Evolutionary conservation across 169 alveolate genomes (phyloP).

Genomic region (Blepharisma undulans): DNA sequence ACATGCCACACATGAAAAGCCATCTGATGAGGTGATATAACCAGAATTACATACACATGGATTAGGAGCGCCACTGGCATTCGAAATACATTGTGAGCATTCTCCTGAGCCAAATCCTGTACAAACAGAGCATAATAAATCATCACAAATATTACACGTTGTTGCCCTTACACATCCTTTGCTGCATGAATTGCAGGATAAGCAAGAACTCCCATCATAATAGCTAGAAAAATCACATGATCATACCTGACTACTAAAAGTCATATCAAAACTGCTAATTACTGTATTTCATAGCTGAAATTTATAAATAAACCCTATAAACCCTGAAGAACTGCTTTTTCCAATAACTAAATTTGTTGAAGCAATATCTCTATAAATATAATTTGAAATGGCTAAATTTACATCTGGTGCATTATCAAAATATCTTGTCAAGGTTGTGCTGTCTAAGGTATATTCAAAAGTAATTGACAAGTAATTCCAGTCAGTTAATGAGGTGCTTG

Average conservation of each 20-base stretch:
- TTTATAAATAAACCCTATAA: neutral
- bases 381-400: neutral
- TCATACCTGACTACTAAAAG: neutral
- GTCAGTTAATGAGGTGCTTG: neutral
- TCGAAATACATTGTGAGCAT: slow-evolving; percentile 17
- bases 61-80: neutral
- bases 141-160: neutral
- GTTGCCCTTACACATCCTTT: neutral
- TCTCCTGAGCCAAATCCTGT: neutral
- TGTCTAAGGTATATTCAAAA: neutral
- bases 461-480: neutral
- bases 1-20: neutral
- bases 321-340: neutral
- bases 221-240: neutral
- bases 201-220: neutral
- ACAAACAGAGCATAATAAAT: neutral
- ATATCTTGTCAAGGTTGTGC: neutral
- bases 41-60: neutral
- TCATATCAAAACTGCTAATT: no score
- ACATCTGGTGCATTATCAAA: neutral
- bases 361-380: neutral
- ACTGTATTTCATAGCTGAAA: neutral
- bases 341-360: neutral
- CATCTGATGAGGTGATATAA: neutral
- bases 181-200: neutral